These are phyloP conservation scores for Cocos nucifera DNA, from an alignment of 176 grass and related monocot species.

Conservation along the genomic window DNA sequence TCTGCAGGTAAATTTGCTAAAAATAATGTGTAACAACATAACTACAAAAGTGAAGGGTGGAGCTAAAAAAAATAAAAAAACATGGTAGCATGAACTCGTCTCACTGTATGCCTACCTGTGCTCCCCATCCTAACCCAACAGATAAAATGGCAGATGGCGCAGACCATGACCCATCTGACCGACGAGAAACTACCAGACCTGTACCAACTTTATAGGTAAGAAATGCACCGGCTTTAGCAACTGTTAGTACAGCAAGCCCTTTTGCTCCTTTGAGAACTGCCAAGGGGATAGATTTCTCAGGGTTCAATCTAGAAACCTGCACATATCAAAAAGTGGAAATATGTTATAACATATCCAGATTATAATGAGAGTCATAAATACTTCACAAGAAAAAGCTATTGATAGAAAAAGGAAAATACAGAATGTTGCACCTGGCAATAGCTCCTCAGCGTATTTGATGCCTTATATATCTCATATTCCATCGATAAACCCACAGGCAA, in stretches of 20 bases:
- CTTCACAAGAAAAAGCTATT: too few species aligned
- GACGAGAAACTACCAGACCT: constrained; percentile 72
- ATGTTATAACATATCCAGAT: not conserved
- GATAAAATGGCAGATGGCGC: constrained; percentile 74
- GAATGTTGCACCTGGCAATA: constrained; percentile 51
- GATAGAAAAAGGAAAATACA: not conserved
- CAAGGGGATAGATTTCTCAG: constrained; percentile 74
- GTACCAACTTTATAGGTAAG: constrained; percentile 87
- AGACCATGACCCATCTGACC: constrained; percentile 78
- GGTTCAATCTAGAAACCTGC: constrained; percentile 63
- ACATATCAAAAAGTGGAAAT: constrained; percentile 8
- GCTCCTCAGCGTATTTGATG: constrained; percentile 48
- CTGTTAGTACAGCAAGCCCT: constrained; percentile 80
- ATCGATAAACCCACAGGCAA: constrained; percentile 75
- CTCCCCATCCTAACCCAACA: constrained; percentile 85
- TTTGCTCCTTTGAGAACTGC: constrained; percentile 67
- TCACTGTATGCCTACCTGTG: constrained; percentile 48
- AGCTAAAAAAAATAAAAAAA: too few species aligned
- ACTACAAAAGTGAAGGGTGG: too few species aligned
- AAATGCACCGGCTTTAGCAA: constrained; percentile 74
- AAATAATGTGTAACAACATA: too few species aligned
- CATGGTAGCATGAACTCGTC: too few species aligned
- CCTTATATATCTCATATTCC: constrained; percentile 95
- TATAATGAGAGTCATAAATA: not conserved
- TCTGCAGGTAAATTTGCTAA: too few species aligned